Percentiles rank a stretch among this genome's conserved stretches.
These are phyloP conservation scores for Serendipita sp. DNA, from an alignment of 768 basidiomycete genomes.

Conservation along the genomic window DNA sequence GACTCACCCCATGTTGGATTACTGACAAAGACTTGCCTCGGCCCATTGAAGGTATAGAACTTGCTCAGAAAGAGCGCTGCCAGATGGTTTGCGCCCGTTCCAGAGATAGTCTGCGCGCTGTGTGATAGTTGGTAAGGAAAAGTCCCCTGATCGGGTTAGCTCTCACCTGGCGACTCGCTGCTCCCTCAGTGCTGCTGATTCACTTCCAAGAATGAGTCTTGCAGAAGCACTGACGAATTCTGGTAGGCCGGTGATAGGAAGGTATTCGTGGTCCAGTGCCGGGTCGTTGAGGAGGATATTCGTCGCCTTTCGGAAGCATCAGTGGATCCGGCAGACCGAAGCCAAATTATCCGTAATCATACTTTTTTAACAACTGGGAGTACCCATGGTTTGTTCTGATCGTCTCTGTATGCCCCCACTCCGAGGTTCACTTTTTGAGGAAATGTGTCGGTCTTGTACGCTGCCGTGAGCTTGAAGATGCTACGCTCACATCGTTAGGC, in stretches of 20 bases:
- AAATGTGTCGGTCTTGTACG: slow-evolving; percentile 67
- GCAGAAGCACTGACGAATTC: slow-evolving; percentile 73
- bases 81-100: slow-evolving; percentile 91
- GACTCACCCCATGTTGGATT: slow-evolving; percentile 87
- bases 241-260: slow-evolving; percentile 77
- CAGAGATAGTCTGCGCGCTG: slow-evolving; percentile 83
- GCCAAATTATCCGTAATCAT: slow-evolving; percentile 11
- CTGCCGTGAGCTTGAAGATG: slow-evolving; percentile 82
- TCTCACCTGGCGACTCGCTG: slow-evolving; percentile 41
- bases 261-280: slow-evolving; percentile 77
- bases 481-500: slow-evolving; percentile 24
- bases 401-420: slow-evolving; percentile 85
- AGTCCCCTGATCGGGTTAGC: background rate
- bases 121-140: background rate
- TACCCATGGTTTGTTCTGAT: slow-evolving; percentile 79
- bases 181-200: slow-evolving; percentile 55
- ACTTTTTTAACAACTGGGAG: slow-evolving; percentile 86
- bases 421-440: slow-evolving; percentile 79
- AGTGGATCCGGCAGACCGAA: slow-evolving; percentile 5
- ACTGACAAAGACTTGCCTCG: slow-evolving; percentile 66
- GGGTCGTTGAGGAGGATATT: slow-evolving; percentile 51
- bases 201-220: slow-evolving; percentile 61
- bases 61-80: slow-evolving; percentile 73
- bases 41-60: slow-evolving; percentile 58
- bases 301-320: slow-evolving; percentile 40